phyloP scores from a whole-genome alignment of 2,329 filamentous ascomycete genomes.

The Daldinia eschscholtzii region DNA sequence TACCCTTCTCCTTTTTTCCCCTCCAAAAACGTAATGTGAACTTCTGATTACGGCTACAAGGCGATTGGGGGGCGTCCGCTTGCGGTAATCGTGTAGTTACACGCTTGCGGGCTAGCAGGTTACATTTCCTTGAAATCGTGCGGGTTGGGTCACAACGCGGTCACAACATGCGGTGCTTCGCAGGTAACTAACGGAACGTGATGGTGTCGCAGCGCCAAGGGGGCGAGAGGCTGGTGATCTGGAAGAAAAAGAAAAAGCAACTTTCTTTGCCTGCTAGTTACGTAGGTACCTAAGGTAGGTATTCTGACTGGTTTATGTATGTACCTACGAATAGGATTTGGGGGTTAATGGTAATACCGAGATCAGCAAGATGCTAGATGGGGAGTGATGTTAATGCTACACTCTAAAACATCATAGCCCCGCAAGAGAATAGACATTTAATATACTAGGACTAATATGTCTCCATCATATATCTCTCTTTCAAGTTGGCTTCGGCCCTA shows the following conservation, averaged over 20 bases:
- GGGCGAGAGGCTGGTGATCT: conserved; percentile 21
- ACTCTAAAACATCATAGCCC: conserved; percentile 38
- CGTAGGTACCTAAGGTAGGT: neutral
- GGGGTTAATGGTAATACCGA: conserved; percentile 31
- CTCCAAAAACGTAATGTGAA: conserved; percentile 24
- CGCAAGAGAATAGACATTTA: conserved; percentile 22
- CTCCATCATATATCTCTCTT: conserved; percentile 19
- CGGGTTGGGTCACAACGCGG: conserved; percentile 33
- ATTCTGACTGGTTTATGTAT: conserved; percentile 25
- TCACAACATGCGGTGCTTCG: conserved; percentile 29
- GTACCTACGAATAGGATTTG: conserved; percentile 28
- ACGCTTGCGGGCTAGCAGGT: conserved; percentile 26
- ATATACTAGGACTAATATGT: conserved; percentile 26
- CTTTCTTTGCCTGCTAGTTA: conserved; percentile 14
- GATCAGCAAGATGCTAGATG: conserved; percentile 42
- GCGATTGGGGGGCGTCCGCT: conserved; percentile 24
- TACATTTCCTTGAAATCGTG: conserved; percentile 23
- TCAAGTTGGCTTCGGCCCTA: conserved; percentile 33
- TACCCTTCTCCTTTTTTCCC: conserved; percentile 6
- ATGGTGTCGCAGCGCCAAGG: conserved; percentile 43
- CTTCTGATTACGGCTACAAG: conserved; percentile 22
- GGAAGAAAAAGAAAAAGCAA: conserved; percentile 3
- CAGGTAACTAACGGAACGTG: conserved; percentile 38
- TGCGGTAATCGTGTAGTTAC: conserved; percentile 34
- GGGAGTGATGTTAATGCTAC: conserved; percentile 39